Evolutionary conservation across 768 basidiomycete genomes (phyloP), one percentile per base, ranked within the genome.

Genomic region (Trametes cinnabarina): DNA sequence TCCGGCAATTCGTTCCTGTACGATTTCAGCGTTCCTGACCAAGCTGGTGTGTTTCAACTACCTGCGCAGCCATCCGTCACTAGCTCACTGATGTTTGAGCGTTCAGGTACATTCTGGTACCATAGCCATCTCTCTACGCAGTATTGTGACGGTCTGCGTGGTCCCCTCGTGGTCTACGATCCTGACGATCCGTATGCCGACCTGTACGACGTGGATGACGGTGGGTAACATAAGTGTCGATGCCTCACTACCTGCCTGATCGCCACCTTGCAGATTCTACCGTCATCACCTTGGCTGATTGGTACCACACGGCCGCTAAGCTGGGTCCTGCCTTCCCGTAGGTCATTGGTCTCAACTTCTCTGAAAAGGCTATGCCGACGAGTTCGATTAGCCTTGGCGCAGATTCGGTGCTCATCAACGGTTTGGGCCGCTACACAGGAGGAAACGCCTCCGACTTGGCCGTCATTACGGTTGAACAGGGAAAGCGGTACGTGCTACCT

Each of bases 271-370:
- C 32, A 68, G 79, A 80, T 70, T 62, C 66, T 5, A 82, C 81
- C 5, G 65, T 82, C 23, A 77, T 80, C 49, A 77, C 76, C 0
- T 67, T 80, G 7, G 70, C 74, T 3, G 79, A 80, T 56, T 80
- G 79, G 79, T 78, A 71, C 14, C 71, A 70, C 28, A 46, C 53
- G 6, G 60, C 61, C 10, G 65, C 65, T 2, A 50, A 46, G 15
- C 48, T 49, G 12, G 48, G 58, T 19, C 34, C 58, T 30, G 49
- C 44, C 3, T 63, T 61, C 47, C 60, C 62, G 60, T 63, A 51
- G 17, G 19, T 28, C 17, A n/a, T 26, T 47, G 51, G 11, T 22
- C n/a, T n/a, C n/a, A n/a, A 19, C 23, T 6, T 2, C n/a, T 19
- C 23, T 34, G 34, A 30, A 19, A 47, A 32, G n/a, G 25, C 8